These are phyloP conservation scores for Leishmania martiniquensis DNA, from an alignment of 208 protist genomes.

Conservation along the genomic window DNA sequence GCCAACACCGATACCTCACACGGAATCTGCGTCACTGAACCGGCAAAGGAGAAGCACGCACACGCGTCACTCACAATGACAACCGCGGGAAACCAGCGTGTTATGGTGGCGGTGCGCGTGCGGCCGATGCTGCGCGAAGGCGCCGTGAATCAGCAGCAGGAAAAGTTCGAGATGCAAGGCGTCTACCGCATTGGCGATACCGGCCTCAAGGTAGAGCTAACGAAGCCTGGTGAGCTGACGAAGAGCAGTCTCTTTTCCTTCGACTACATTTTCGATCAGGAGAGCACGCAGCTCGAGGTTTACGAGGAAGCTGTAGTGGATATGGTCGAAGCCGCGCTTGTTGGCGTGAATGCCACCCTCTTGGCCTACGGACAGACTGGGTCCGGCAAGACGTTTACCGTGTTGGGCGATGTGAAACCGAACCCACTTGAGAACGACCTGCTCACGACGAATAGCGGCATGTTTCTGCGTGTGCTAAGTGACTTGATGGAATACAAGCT, in stretches of 20 bases:
- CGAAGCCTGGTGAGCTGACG: constrained; percentile 40
- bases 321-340: constrained; percentile 82
- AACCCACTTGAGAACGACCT: constrained; percentile 74
- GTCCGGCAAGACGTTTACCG: constrained; percentile 90
- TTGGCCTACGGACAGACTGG: constrained; percentile 94
- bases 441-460: constrained; percentile 80
- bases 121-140: constrained; percentile 75
- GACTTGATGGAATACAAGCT: constrained; percentile 83
- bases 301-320: constrained; percentile 89
- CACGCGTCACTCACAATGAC: constrained; percentile 18
- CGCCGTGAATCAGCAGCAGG: constrained; percentile 51
- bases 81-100: constrained; percentile 53
- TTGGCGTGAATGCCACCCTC: constrained; percentile 80
- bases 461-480: constrained; percentile 87
- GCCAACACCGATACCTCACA: background rate
- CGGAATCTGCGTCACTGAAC: background rate
- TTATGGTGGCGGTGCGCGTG: constrained; percentile 87
- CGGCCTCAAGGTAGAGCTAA: constrained; percentile 60
- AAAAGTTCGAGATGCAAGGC: constrained; percentile 76
- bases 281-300: constrained; percentile 86
- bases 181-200: constrained; percentile 63
- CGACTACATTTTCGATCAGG: constrained; percentile 90
- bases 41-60: background rate
- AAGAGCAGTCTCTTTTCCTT: constrained; percentile 78
- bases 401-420: constrained; percentile 75